A percentile compares a stretch with the other conserved stretches of the same genome.
Evolutionary conservation across 371 early-diverging fungal species (phyloP).

Genomic region (Actinomucor elegans): DNA sequence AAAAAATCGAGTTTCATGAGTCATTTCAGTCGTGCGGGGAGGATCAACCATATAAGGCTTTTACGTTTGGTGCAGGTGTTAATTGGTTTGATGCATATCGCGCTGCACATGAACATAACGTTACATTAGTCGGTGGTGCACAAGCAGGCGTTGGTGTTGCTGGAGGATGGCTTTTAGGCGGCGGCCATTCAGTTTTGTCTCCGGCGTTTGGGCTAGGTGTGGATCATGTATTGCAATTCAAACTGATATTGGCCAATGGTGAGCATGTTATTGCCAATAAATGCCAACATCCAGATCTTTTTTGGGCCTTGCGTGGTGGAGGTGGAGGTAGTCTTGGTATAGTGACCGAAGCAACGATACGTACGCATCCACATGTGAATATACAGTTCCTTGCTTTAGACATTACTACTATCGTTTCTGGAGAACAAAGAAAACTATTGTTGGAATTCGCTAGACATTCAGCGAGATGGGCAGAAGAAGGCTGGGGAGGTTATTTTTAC

Average conservation of each 20-base stretch:
- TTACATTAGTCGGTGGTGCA: slow-evolving; percentile 27
- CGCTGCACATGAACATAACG: slow-evolving; percentile 7
- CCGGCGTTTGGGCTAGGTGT: slow-evolving; percentile 39
- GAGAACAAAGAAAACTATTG: background rate
- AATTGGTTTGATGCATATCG: slow-evolving; percentile 22
- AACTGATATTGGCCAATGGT: slow-evolving; percentile 45
- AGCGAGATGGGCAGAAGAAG: background rate
- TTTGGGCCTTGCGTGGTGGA: slow-evolving; percentile 61
- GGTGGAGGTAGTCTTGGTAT: slow-evolving; percentile 48
- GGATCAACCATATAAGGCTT: background rate
- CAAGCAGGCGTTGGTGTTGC: slow-evolving; percentile 23
- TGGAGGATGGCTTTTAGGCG: slow-evolving; percentile 36
- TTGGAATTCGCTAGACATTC: slow-evolving; percentile 6
- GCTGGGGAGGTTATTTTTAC: slow-evolving; percentile 7
- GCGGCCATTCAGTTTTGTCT: slow-evolving; percentile 22
- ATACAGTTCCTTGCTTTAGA: background rate
- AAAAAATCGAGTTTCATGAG: slow-evolving; percentile 23
- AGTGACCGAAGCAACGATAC: slow-evolving; percentile 3
- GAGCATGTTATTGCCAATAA: slow-evolving; percentile 32
- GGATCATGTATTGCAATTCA: slow-evolving; percentile 48
- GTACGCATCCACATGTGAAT: background rate
- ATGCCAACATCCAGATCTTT: slow-evolving; percentile 43
- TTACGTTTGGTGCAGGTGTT: slow-evolving; percentile 11
- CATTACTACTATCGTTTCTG: background rate
- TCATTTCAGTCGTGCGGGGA: slow-evolving; percentile 7